phyloP scores from a whole-genome alignment of 768 basidiomycete species.

The Leccinum imitatum region DNA sequence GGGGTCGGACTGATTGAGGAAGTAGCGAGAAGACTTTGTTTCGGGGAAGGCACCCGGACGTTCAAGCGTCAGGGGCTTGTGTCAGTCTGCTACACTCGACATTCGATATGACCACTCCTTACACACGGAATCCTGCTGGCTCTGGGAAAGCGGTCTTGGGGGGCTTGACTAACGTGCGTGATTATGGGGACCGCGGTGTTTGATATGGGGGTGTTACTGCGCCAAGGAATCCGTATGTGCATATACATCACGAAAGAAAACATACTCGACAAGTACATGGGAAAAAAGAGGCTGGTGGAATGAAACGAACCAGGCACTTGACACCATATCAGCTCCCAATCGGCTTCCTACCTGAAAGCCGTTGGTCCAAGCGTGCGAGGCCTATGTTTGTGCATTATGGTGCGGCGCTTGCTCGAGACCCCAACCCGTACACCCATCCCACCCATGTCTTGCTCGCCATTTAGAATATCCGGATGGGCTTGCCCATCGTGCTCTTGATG shows the following conservation, averaged over 20 bases:
- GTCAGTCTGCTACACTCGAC: conserved; percentile 1
- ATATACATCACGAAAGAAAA: conserved; percentile 10
- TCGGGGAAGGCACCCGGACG: conserved; percentile 12
- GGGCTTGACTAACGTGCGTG: conserved; percentile 1
- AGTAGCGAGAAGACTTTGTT: conserved; percentile 17
- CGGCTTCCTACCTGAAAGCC: conserved; percentile 65
- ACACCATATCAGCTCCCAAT: conserved; percentile 84
- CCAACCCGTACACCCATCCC: conserved; percentile 14
- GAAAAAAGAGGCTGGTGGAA: conserved; percentile 14
- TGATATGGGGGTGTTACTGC: neutral
- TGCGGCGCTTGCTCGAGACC: conserved; percentile 24
- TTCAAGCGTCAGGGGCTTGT: conserved; percentile 16
- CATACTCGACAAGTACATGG: conserved; percentile 21
- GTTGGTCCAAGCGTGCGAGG: conserved; percentile 99
- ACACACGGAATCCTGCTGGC: neutral
- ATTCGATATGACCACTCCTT: too few relatives aligned
- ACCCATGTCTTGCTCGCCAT: conserved; percentile 1
- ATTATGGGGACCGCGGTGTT: neutral
- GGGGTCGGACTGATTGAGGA: conserved; percentile 27
- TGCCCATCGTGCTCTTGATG: conserved; percentile 99
- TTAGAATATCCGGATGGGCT: conserved; percentile 93
- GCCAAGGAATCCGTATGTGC: neutral
- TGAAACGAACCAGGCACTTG: conserved; percentile 20
- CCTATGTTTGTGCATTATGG: conserved; percentile 88
- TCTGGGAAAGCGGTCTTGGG: conserved; percentile 8